A percentile compares a stretch with the other conserved stretches of the same genome.
Conservation (phyloP, 495 filamentous ascomycete species). For the Podospora australis region DNA sequence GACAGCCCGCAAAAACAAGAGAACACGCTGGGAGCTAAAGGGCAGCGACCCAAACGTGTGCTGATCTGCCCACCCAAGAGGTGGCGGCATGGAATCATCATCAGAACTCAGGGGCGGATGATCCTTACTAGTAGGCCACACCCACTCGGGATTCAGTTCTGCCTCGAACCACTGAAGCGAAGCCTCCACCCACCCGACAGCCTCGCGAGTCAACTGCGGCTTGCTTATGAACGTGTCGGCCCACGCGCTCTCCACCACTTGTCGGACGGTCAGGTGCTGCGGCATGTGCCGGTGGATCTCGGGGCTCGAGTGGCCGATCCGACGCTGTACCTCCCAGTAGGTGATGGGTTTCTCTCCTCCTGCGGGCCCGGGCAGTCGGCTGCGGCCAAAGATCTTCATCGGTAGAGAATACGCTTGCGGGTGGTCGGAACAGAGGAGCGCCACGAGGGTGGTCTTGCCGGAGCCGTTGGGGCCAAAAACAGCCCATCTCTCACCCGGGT, state of each 20-base stretch:
- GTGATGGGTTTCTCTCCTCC: conserved; percentile 68
- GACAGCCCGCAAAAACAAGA: conserved; percentile 78
- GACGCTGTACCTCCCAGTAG: conserved; percentile 83
- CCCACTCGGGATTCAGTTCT: conserved; percentile 57
- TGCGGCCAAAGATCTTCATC: conserved; percentile 75
- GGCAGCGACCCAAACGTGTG: conserved; percentile 66
- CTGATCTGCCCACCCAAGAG: conserved; percentile 61
- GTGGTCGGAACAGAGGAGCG: conserved; percentile 89
- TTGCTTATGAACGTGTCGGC: conserved; percentile 74
- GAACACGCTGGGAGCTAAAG: conserved; percentile 73
- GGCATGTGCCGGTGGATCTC: conserved; percentile 94
- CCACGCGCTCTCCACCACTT: conserved; percentile 76
- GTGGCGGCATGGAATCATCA: too few species aligned
- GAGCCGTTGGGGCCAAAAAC: conserved; percentile 87
- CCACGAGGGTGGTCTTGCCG: conserved; percentile 88
- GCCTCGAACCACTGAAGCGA: conserved; percentile 65
- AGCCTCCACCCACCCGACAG: conserved; percentile 53
- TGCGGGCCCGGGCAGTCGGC: conserved; percentile 62
- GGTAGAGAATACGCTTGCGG: conserved; percentile 88
- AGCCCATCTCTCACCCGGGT: conserved; percentile 79
- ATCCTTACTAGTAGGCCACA: too few species aligned
- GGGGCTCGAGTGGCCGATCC: conserved; percentile 86
- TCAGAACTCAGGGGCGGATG: neutral
- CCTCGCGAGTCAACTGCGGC: conserved; percentile 53
- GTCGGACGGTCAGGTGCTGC: conserved; percentile 63